Conservation (phyloP, 2,329 filamentous ascomycete species). For the Talaromyces sp. region DNA sequence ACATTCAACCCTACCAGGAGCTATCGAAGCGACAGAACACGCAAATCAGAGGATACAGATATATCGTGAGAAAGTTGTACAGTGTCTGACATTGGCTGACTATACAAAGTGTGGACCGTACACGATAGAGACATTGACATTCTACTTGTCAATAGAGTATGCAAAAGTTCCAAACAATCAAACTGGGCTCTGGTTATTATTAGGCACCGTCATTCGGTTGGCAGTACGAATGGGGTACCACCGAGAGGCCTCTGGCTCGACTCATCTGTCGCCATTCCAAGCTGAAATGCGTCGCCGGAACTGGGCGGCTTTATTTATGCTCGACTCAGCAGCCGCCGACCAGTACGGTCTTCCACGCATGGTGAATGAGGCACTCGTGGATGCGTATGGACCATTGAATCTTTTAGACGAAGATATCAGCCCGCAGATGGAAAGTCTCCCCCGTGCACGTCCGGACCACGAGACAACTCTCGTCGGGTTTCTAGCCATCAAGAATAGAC, state of each 20-base stretch:
- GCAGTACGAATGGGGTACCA: slow-evolving; percentile 42
- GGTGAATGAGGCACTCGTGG: slow-evolving; percentile 36
- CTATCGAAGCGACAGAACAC: background rate
- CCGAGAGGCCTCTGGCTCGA: slow-evolving; percentile 36
- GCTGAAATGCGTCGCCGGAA: slow-evolving; percentile 35
- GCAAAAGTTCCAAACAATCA: slow-evolving; percentile 24
- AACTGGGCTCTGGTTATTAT: slow-evolving; percentile 24
- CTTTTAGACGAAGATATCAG: slow-evolving; percentile 40
- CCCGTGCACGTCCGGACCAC: slow-evolving; percentile 24
- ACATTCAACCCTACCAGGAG: background rate
- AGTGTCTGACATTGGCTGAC: slow-evolving; percentile 16
- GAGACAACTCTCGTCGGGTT: slow-evolving; percentile 18
- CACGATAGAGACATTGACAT: slow-evolving; percentile 12
- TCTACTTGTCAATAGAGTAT: slow-evolving; percentile 14
- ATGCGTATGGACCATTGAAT: slow-evolving; percentile 40
- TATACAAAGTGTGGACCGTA: slow-evolving; percentile 18
- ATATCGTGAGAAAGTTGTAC: slow-evolving; percentile 12
- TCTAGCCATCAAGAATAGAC: slow-evolving; percentile 12
- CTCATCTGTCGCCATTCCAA: slow-evolving; percentile 34
- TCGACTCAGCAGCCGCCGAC: slow-evolving; percentile 37
- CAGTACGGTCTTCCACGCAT: slow-evolving; percentile 38
- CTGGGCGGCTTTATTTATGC: slow-evolving; percentile 32
- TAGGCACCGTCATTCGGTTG: slow-evolving; percentile 28
- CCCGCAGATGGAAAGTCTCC: slow-evolving; percentile 31
- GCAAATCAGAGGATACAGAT: background rate